Base-by-base conservation (phyloP, 768 basidiomycete genomes). In the Boletus vinaceobasis region DNA sequence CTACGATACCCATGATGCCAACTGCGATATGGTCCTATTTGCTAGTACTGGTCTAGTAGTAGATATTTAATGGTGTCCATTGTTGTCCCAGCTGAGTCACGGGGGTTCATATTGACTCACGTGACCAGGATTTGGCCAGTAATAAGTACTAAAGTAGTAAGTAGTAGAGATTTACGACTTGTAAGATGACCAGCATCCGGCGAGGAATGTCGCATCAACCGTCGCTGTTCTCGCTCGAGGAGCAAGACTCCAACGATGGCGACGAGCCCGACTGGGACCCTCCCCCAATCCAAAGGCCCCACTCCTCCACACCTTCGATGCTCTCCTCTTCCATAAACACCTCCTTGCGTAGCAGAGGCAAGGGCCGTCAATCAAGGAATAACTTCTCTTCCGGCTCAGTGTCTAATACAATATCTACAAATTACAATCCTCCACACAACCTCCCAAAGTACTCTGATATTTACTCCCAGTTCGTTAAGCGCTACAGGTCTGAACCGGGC, bases 1-100 rank as follows among this genome's bases (percentile, higher is more conserved):
- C 95, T 64, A 93, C 79, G 66, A 97, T 84, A 65, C 94, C 95
- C 95, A 98, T 97, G 65, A 60, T 83, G 66, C 23, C 23, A 23
- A 43, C 5, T 13, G 39, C 7, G 43, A 32, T 52, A n/a, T n/a
- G 26, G 11, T 21, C n/a, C 45, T 29, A 11, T 38, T 43, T 19
- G 29, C 29, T 21, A 13, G 21, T 19, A 38, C n/a, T 42, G 8
- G 32, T n/a, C n/a, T n/a, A n/a, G n/a, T n/a, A n/a, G n/a, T 35
- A 36, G 26, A 36, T 23, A 11, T 23, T 21, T 17, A 9, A 46
- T 32, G 15, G 3, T 43, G 42, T 43, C 9, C n/a, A n/a, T n/a
- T n/a, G n/a, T n/a, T n/a, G n/a, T n/a, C n/a, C n/a, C n/a, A n/a
- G n/a, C n/a, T n/a, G n/a, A n/a, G n/a, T n/a, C n/a, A n/a, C n/a